Conservation (phyloP, 306 rosid species). For the Quercus engelmannii region DNA sequence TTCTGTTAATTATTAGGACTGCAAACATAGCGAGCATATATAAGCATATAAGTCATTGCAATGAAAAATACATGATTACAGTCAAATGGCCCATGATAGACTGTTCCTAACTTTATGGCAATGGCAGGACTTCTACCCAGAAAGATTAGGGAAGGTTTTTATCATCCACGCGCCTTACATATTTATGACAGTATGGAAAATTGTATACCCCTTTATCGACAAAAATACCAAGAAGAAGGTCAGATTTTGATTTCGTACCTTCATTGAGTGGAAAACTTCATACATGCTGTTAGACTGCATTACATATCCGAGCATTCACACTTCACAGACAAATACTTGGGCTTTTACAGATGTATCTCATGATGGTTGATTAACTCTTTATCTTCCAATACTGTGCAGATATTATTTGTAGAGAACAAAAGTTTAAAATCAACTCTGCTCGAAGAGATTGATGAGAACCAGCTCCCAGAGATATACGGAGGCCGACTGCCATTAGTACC, state of each 20-base stretch:
- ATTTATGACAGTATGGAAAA: slow-evolving; percentile 64
- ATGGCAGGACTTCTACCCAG: slow-evolving; percentile 57
- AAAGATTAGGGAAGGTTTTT: slow-evolving; percentile 53
- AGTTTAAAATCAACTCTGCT: slow-evolving; percentile 8
- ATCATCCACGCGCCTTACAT: slow-evolving; percentile 48
- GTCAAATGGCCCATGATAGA: too few relatives aligned
- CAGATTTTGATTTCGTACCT: too few relatives aligned
- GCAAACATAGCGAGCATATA: neutral
- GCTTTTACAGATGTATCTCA: too few relatives aligned
- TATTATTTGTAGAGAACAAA: slow-evolving; percentile 29
- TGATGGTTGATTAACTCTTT: too few relatives aligned
- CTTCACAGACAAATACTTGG: too few relatives aligned
- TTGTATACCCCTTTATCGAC: slow-evolving; percentile 55
- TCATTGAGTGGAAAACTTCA: neutral
- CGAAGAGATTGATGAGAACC: slow-evolving; percentile 32
- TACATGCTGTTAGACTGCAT: too few relatives aligned
- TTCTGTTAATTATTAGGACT: neutral
- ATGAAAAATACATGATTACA: neutral
- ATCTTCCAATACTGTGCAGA: slow-evolving; percentile 9
- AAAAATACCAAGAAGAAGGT: slow-evolving; percentile 34
- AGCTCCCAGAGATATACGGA: slow-evolving; percentile 34
- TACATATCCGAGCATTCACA: too few relatives aligned
- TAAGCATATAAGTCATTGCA: neutral
- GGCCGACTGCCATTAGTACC: slow-evolving; percentile 32
- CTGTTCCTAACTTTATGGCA: neutral